Base-by-base conservation (phyloP, 129 eudicot genomes). In the Helichrysum umbraculigerum region DNA sequence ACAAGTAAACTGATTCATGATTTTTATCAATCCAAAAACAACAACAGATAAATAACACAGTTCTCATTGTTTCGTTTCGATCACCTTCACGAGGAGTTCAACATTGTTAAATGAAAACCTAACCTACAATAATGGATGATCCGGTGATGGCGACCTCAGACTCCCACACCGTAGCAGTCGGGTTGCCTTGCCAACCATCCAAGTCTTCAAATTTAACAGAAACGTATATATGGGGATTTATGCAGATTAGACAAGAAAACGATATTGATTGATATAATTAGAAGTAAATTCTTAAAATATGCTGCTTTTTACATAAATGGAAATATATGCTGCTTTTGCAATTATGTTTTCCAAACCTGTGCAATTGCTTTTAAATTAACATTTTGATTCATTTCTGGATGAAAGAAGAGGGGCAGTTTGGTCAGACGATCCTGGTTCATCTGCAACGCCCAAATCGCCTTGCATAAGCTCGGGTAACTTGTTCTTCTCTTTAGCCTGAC, bases 401-500 rank as follows among this genome's bases (percentile, higher is more conserved):
- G 61, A 75, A 30, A 75, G 63, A 17, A 75, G 79, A 75, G 71
- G 62, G 12, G 33, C 12, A 2, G 25, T 62, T 61, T 42, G 61
- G 78, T 62, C 50, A n/a, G 62, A 62, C 44, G 71, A 39, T 34
- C 11, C 47, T 16, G 66, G 17, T 61, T 74, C 78, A 68, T 81
- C 82, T 34, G 50, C 73, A 21, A 34, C 44, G 6, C 3, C 79
- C 25, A 42, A 25, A 28, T 59, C 69, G 1, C 14, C 54, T 6
- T 63, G 32, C 19, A 29, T n/a, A 12, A 71, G 44, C 32, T 7
- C 16, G 3, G 28, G 16, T 19, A 52, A 35, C 66, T 50, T 76
- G 66, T 70, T 47, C 71, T 70, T 78, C 16, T 70, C 71, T 78
- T 78, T 78, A 11, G 65, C 52, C 47, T 70, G 54, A 19, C 81